phyloP scores from a whole-genome alignment of 2,329 filamentous ascomycete genomes.

The Fusarium piperis region DNA sequence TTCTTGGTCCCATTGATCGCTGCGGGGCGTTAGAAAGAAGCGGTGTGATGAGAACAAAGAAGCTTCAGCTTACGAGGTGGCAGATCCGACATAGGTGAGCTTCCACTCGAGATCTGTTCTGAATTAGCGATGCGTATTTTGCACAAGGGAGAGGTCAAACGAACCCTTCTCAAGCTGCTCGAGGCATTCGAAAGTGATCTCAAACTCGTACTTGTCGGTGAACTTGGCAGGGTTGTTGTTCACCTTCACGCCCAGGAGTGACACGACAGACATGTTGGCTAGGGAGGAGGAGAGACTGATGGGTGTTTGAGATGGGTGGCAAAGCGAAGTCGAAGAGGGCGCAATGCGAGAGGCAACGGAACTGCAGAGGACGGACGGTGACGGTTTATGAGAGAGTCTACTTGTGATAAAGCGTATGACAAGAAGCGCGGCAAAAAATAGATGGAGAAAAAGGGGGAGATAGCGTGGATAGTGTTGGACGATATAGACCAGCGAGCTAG shows the following conservation, averaged over 20 bases:
- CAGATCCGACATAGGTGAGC: slow-evolving; percentile 97
- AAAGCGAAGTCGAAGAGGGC: background rate
- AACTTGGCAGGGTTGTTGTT: slow-evolving; percentile 97
- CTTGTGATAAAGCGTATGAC: slow-evolving; percentile 5
- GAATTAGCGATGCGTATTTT: slow-evolving; percentile 27
- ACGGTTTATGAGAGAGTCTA: slow-evolving; percentile 1
- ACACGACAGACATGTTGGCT: slow-evolving; percentile 87
- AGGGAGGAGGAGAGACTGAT: slow-evolving; percentile 9
- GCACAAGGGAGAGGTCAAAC: slow-evolving; percentile 20
- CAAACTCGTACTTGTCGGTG: slow-evolving; percentile 91
- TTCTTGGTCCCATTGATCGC: slow-evolving; percentile 97
- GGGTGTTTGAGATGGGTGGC: background rate
- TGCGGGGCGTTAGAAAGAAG: slow-evolving; percentile 50
- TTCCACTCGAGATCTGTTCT: slow-evolving; percentile 95
- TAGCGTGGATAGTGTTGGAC: slow-evolving; percentile 21
- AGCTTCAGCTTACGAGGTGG: slow-evolving; percentile 79
- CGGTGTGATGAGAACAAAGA: slow-evolving; percentile 22
- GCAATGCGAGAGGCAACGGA: background rate
- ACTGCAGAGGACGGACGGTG: background rate
- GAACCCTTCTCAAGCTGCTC: slow-evolving; percentile 92
- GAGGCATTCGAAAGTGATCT: slow-evolving; percentile 98
- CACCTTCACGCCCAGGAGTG: slow-evolving; percentile 93
- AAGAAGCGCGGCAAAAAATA: slow-evolving; percentile 14
- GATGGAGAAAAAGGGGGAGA: slow-evolving; percentile 8
- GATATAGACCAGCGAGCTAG: slow-evolving; percentile 26